Conservation (phyloP, 257 asterid genomes). For the Agastache rugosa region DNA sequence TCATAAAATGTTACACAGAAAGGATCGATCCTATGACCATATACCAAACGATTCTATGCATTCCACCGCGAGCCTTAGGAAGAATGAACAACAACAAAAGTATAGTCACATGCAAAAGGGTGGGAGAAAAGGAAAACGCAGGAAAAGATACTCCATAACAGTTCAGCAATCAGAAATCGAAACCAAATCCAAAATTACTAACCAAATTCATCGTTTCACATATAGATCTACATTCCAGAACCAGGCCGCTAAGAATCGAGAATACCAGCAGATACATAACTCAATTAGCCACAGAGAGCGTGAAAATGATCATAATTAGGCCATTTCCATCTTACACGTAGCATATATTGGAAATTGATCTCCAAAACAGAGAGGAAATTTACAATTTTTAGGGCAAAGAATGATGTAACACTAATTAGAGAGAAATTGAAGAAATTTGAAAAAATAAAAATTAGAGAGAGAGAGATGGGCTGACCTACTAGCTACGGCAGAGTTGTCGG, state of each 20-base stretch:
- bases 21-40: background rate
- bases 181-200: background rate
- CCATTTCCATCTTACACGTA: too few species aligned
- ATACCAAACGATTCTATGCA: background rate
- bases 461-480: too few species aligned
- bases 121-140: background rate
- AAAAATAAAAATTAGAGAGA: too few species aligned
- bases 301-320: slow-evolving; percentile 12
- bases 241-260: background rate
- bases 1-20: background rate
- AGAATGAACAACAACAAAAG: background rate
- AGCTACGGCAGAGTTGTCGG: too few species aligned
- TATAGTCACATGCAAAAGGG: background rate
- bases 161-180: slow-evolving; percentile 10
- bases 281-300: slow-evolving; percentile 23
- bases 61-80: background rate
- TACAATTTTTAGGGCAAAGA: too few species aligned
- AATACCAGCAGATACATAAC: slow-evolving; percentile 1
- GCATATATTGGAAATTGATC: too few species aligned
- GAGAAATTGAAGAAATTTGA: too few species aligned
- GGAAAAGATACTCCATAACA: slow-evolving; percentile 5
- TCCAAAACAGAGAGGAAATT: too few species aligned
- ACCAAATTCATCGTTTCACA: slow-evolving; percentile 24
- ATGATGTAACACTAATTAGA: too few species aligned
- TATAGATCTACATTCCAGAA: slow-evolving; percentile 35